Evolutionary conservation across 805 yeast species (phyloP).

Genomic region (Candida odintsovae): DNA sequence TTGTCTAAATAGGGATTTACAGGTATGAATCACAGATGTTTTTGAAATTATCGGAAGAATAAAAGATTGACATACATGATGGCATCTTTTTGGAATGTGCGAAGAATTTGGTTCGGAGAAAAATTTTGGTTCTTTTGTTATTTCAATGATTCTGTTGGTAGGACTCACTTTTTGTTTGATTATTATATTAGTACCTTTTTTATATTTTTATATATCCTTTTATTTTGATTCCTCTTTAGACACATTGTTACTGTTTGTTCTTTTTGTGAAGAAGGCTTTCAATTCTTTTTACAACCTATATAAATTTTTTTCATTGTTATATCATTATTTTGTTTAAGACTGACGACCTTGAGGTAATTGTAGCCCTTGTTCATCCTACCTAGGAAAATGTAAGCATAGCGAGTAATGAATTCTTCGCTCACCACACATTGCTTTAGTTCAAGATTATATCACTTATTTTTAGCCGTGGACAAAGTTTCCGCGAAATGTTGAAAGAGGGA

Average conservation of each 20-base stretch:
- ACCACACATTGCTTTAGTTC: no score
- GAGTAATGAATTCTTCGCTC: no score
- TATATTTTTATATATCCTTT: neutral
- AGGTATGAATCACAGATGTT: neutral
- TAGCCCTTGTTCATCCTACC: no score
- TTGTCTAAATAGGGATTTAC: neutral
- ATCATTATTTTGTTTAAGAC: conserved; percentile 1
- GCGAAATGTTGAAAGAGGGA: neutral
- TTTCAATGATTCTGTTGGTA: neutral
- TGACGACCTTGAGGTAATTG: neutral
- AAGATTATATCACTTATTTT: no score
- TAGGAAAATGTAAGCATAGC: no score
- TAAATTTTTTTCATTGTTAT: conserved; percentile 4
- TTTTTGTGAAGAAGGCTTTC: neutral
- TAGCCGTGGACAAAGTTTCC: neutral
- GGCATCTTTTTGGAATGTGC: neutral
- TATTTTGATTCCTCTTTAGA: neutral
- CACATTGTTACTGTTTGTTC: neutral
- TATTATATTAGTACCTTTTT: neutral
- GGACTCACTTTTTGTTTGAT: neutral
- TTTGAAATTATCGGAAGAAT: neutral
- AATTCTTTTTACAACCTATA: conserved; percentile 1
- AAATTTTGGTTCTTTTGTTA: neutral
- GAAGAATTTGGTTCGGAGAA: neutral
- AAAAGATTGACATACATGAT: no score